Base-by-base conservation (phyloP, 345 rosid genomes). In the Arabidopsis thaliana region DNA sequence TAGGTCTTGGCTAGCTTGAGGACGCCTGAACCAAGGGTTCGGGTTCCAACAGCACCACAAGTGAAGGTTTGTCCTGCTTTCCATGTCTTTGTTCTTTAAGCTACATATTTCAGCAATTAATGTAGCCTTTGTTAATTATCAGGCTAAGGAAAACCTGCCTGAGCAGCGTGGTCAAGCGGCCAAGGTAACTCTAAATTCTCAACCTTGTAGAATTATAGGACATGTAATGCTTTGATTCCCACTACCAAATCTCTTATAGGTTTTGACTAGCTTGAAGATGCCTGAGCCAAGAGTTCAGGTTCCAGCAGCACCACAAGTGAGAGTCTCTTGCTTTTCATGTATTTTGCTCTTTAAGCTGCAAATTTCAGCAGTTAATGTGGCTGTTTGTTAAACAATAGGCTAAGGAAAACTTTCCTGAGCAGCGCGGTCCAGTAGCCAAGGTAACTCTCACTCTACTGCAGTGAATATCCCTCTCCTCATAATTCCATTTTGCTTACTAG, bases 1-100 rank as follows among this genome's bases (percentile, higher is more conserved):
- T 70, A 90, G 94, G 82, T 84, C 52, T 28, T 83, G 70, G 78
- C 78, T 69, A 77, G 71, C 50, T 65, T 75, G 79, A 76, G 58
- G 79, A 55, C 34, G 22, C 57, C 82, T 44, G 76, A 58, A 70
- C 81, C 75, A 65, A 66, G 71, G 67, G 37, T 48, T 46, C 84
- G 77, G 50, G 67, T 81, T 46, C 61, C 77, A 37, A 51, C 63
- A 67, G 56, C 76, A 71, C 66, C 78, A 76, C 60, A 73, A 41
- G 68, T 75, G 50, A 81, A 87, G 89, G 94, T 90, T 8, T 41
- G 72, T 58, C 10, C 33, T 50, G 51, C 63, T 42, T 53, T 44
- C 46, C 33, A 58, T 71, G 55, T 42, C 13, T 59, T 20, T 22
- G 7, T 45, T 22, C 56, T 57, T 7, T 45, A 48, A 46, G 48